A percentile compares a stretch with the other conserved stretches of the same genome.
Conservation (phyloP, 441 rosid species). For the Rhodomyrtus psidioides region DNA sequence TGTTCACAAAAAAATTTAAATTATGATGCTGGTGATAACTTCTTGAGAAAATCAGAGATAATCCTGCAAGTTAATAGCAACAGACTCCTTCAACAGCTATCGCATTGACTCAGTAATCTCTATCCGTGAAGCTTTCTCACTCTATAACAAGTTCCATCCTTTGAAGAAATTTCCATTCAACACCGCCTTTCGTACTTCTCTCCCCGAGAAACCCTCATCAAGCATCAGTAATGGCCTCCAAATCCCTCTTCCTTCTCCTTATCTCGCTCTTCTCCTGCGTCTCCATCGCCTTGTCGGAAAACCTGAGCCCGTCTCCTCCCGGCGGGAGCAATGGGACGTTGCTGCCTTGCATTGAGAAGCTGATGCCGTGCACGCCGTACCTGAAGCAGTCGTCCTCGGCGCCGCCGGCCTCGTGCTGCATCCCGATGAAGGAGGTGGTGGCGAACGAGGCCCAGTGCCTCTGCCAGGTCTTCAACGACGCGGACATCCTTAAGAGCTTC, state of each 20-base stretch:
- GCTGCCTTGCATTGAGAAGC: constrained; percentile 26
- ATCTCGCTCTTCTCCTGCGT: not conserved
- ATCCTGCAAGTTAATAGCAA: not conserved
- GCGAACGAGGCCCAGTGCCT: constrained; percentile 29
- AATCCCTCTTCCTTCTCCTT: not conserved
- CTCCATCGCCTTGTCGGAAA: not conserved
- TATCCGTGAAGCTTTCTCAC: not conserved
- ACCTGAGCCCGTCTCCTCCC: not conserved
- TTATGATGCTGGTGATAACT: not conserved
- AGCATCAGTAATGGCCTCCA: not conserved
- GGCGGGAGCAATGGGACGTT: constrained; percentile 6
- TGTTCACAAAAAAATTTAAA: not conserved
- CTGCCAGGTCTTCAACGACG: constrained; percentile 27
- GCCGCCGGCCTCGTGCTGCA: constrained; percentile 35
- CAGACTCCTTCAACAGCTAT: not conserved
- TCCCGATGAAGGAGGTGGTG: constrained; percentile 28
- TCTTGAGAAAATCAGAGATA: not conserved
- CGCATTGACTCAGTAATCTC: not conserved
- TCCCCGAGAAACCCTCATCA: not conserved
- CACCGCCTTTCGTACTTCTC: not conserved
- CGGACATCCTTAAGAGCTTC: constrained; percentile 22
- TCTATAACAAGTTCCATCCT: not conserved
- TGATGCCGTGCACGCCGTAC: constrained; percentile 44
- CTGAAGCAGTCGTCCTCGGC: constrained; percentile 4
- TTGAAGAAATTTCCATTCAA: not conserved